These are phyloP conservation scores for Cladosporium austrohemisphaericum DNA, from an alignment of 2,329 filamentous ascomycete genomes.

Conservation along the genomic window DNA sequence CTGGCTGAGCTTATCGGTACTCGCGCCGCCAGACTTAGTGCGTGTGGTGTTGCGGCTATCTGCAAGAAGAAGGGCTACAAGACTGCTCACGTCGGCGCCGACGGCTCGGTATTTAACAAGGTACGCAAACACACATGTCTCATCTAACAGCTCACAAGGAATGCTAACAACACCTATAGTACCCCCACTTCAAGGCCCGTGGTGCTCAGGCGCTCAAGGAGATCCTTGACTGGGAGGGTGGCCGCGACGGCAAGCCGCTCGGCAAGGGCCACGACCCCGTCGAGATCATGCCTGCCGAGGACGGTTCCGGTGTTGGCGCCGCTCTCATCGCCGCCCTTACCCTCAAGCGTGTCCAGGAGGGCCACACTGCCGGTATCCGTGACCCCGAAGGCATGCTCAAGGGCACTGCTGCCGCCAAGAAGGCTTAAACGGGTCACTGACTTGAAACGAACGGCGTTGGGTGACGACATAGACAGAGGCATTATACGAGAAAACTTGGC, in stretches of 20 bases:
- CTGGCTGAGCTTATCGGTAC: constrained; percentile 93
- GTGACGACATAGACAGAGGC: too few relatives aligned
- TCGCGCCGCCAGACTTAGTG: constrained; percentile 84
- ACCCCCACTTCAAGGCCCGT: constrained; percentile 93
- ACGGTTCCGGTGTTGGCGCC: constrained; percentile 94
- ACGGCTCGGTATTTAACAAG: constrained; percentile 98
- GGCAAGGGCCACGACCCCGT: constrained; percentile 69
- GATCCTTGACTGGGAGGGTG: constrained; percentile 88
- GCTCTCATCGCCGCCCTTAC: constrained; percentile 81
- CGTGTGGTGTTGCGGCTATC: constrained; percentile 93
- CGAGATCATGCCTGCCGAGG: constrained; percentile 83
- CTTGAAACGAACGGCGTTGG: background rate
- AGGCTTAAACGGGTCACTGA: background rate
- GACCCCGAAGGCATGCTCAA: constrained; percentile 45
- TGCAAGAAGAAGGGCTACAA: constrained; percentile 92
- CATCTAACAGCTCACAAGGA: background rate
- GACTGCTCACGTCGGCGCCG: constrained; percentile 88
- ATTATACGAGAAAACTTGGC: too few relatives aligned
- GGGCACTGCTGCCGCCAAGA: constrained; percentile 29
- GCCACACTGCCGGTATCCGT: constrained; percentile 56
- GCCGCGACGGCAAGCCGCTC: constrained; percentile 58
- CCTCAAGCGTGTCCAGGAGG: constrained; percentile 58
- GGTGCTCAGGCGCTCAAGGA: constrained; percentile 86
- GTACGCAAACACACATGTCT: background rate
- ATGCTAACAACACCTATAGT: constrained; percentile 39